Conservation (phyloP, 2,329 filamentous ascomycete species). For the Alternaria sp. region DNA sequence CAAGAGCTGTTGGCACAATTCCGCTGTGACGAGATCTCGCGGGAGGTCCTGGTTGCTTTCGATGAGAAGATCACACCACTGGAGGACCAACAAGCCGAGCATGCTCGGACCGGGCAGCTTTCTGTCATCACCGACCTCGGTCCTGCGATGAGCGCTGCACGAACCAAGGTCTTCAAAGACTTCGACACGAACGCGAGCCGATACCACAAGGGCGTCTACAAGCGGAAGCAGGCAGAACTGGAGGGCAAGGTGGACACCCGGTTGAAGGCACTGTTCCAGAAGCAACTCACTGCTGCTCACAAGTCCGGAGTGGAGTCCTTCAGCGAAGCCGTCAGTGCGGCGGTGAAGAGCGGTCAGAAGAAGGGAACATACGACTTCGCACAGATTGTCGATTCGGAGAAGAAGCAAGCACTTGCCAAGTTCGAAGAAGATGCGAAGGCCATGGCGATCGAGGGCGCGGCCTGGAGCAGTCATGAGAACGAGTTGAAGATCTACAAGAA, state of each 20-base stretch:
- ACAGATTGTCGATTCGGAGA: conserved; percentile 86
- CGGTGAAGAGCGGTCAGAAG: conserved; percentile 92
- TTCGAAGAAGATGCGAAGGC: conserved; percentile 79
- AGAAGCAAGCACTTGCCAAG: conserved; percentile 72
- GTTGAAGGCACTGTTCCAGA: conserved; percentile 84
- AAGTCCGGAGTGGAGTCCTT: conserved; percentile 86
- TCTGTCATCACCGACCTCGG: conserved; percentile 79
- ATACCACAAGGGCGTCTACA: conserved; percentile 96
- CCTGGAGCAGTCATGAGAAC: conserved; percentile 87
- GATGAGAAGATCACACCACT: conserved; percentile 82
- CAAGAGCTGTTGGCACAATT: conserved; percentile 97
- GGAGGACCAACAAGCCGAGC: conserved; percentile 83
- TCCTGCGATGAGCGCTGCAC: conserved; percentile 71
- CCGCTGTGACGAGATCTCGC: conserved; percentile 93
- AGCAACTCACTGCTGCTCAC: conserved; percentile 87
- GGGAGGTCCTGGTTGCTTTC: conserved; percentile 81
- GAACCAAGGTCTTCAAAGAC: conserved; percentile 75
- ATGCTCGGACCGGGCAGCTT: conserved; percentile 72
- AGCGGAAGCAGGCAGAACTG: conserved; percentile 82
- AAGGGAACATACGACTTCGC: conserved; percentile 95
- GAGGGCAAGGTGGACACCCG: conserved; percentile 86
- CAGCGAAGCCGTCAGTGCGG: conserved; percentile 81
- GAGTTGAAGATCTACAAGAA: conserved; percentile 83
- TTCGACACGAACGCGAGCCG: conserved; percentile 91
- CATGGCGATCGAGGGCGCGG: conserved; percentile 76